A percentile compares a stretch with the other conserved stretches of the same genome.
These are phyloP conservation scores for Colletotrichum sublineola DNA, from an alignment of 2,329 filamentous ascomycete genomes.

Conservation along the genomic window DNA sequence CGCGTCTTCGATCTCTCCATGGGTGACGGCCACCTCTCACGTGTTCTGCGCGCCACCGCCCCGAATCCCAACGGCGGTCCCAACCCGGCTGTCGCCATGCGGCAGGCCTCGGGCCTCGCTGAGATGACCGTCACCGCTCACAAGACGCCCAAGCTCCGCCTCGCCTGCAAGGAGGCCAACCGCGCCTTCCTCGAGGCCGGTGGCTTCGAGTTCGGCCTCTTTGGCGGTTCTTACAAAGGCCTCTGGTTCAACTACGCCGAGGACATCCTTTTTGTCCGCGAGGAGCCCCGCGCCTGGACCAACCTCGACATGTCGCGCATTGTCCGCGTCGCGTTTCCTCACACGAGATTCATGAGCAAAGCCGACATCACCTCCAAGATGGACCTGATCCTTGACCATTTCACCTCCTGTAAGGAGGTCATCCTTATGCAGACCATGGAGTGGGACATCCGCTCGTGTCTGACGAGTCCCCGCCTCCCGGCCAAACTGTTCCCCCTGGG, in stretches of 20 bases:
- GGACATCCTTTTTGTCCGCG: conserved; percentile 36
- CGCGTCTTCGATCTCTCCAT: conserved; percentile 37
- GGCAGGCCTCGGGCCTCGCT: conserved; percentile 30
- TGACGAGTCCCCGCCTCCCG: conserved; percentile 20
- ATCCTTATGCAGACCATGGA: conserved; percentile 37
- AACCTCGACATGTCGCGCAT: conserved; percentile 40
- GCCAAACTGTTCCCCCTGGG: conserved; percentile 22
- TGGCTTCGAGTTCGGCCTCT: conserved; percentile 42
- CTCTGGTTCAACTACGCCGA: conserved; percentile 42
- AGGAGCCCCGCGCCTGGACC: conserved; percentile 22
- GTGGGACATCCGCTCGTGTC: conserved; percentile 28
- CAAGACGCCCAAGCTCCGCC: conserved; percentile 40
- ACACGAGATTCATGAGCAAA: conserved; percentile 35
- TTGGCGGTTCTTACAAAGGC: conserved; percentile 34
- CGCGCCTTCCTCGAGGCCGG: conserved; percentile 31
- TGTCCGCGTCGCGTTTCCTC: conserved; percentile 32
- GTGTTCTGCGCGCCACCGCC: conserved; percentile 21
- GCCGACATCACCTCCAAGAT: conserved; percentile 16
- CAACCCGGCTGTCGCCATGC: conserved; percentile 15
- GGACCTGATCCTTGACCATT: conserved; percentile 30
- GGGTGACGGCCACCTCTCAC: conserved; percentile 31
- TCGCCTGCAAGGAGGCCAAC: conserved; percentile 38
- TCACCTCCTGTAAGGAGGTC: conserved; percentile 36
- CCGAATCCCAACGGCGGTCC: conserved; percentile 4
- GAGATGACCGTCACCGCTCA: conserved; percentile 31